Evolutionary conservation across 768 basidiomycete genomes (phyloP).

Genomic region (Suillus alpinus): DNA sequence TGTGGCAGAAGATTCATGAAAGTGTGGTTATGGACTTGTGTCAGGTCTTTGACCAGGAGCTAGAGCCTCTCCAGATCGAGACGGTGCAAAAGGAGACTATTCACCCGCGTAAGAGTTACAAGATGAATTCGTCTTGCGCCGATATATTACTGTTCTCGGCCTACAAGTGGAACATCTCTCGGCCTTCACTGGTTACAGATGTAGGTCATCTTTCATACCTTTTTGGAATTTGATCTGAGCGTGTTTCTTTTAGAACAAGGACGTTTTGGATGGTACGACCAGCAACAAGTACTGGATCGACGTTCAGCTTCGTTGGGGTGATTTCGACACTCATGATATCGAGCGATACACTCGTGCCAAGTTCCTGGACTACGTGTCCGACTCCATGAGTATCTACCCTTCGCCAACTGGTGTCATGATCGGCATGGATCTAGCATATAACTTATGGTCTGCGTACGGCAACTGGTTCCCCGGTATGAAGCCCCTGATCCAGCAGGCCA

Average conservation of each 20-base stretch:
- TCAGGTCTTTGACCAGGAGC: constrained; percentile 98
- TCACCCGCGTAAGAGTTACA: constrained; percentile 99
- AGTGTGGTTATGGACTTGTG: constrained; percentile 95
- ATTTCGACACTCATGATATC: constrained; percentile 98
- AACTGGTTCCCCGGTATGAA: constrained; percentile 99
- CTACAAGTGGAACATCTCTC: constrained; percentile 97
- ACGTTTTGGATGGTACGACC: constrained; percentile 95
- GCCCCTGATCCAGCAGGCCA: constrained; percentile 95
- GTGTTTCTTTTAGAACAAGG: constrained; percentile 63
- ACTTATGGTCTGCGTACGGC: constrained; percentile 97
- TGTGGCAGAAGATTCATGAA: constrained; percentile 99
- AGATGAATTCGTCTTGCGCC: constrained; percentile 99
- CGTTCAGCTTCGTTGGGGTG: constrained; percentile 93
- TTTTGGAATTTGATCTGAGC: constrained; percentile 1
- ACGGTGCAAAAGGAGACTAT: constrained; percentile 99
- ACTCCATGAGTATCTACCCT: constrained; percentile 98
- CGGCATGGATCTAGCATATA: constrained; percentile 98
- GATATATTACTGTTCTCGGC: constrained; percentile 97
- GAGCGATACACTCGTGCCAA: constrained; percentile 98
- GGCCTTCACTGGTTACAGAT: constrained; percentile 93
- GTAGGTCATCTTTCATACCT: constrained; percentile 39
- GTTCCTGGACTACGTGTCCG: constrained; percentile 97
- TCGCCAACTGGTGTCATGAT: constrained; percentile 99
- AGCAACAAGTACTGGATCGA: constrained; percentile 99
- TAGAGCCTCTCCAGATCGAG: constrained; percentile 97